Conservation (phyloP, 108 stramenopile genomes). For the Nitzschia sp. region DNA sequence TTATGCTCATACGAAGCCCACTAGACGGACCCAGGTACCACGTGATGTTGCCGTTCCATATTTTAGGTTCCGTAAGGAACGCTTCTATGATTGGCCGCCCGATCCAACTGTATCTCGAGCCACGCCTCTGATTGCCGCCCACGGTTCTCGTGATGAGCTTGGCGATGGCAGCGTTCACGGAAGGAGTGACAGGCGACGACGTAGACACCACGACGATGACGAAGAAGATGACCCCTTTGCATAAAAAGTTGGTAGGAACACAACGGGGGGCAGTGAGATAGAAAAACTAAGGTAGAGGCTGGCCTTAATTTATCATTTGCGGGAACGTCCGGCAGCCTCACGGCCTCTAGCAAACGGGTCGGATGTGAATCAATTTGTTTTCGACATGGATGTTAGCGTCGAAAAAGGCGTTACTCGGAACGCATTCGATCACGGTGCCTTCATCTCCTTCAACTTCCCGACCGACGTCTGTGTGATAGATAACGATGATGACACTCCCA, state of each 20-base stretch:
- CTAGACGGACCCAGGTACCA: constrained; percentile 31
- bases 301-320: not conserved
- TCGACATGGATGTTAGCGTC: constrained; percentile 84
- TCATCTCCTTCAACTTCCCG: constrained; percentile 26
- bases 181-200: not conserved
- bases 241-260: no score
- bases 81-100: constrained; percentile 70
- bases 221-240: constrained; percentile 5
- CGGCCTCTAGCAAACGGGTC: constrained; percentile 65
- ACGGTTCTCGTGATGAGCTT: not conserved
- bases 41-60: constrained; percentile 61
- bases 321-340: not conserved
- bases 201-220: constrained; percentile 1
- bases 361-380: constrained; percentile 55
- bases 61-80: constrained; percentile 51
- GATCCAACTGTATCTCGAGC: constrained; percentile 62
- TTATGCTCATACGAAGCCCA: constrained; percentile 14
- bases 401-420: constrained; percentile 85
- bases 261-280: no score
- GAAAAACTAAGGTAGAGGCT: no score
- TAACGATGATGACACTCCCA: constrained; percentile 81
- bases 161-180: constrained; percentile 16
- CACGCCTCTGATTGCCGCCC: constrained; percentile 32
- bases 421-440: constrained; percentile 54
- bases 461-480: constrained; percentile 88